Evolutionary conservation across 352 stramenopile species (phyloP).

Genomic region (Aphanomyces stellatus): DNA sequence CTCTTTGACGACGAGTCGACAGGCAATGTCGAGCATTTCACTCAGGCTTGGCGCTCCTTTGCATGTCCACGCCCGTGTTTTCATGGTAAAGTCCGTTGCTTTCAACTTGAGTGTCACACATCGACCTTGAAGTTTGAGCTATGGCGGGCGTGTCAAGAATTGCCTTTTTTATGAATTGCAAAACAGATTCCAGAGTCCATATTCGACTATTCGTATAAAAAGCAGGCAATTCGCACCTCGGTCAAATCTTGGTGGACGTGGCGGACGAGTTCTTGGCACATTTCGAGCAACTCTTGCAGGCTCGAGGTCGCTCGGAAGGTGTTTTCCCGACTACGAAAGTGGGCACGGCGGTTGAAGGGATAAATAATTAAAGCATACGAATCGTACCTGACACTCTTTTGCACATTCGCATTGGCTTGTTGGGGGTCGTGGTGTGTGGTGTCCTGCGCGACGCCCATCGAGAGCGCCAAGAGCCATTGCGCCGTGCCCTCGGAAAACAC

Average conservation of each 20-base stretch:
- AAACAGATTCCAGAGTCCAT: no score
- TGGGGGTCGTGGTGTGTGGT: slow-evolving; percentile 31
- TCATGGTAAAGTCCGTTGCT: slow-evolving; percentile 20
- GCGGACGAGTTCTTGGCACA: slow-evolving; percentile 55
- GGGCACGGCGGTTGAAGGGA: not conserved
- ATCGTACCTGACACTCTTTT: slow-evolving; percentile 38
- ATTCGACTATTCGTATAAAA: no score
- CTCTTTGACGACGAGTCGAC: not conserved
- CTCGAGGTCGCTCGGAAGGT: slow-evolving; percentile 44
- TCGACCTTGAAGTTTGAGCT: slow-evolving; percentile 17
- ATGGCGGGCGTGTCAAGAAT: not conserved
- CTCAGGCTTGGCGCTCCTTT: not conserved
- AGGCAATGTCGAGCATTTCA: not conserved
- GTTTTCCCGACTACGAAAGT: slow-evolving; percentile 54
- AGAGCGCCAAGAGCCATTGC: slow-evolving; percentile 62
- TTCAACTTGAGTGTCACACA: slow-evolving; percentile 33
- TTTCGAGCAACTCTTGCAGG: slow-evolving; percentile 35
- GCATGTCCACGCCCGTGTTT: slow-evolving; percentile 8
- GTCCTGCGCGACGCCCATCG: slow-evolving; percentile 44
- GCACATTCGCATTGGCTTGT: slow-evolving; percentile 38
- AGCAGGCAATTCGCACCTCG: slow-evolving; percentile 16
- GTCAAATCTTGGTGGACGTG: slow-evolving; percentile 48
- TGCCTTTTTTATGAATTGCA: not conserved
- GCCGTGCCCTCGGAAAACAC: slow-evolving; percentile 59
- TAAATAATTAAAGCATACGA: not conserved